Base-by-base conservation (phyloP, 306 rosid genomes). In the Cicer cuneatum region DNA sequence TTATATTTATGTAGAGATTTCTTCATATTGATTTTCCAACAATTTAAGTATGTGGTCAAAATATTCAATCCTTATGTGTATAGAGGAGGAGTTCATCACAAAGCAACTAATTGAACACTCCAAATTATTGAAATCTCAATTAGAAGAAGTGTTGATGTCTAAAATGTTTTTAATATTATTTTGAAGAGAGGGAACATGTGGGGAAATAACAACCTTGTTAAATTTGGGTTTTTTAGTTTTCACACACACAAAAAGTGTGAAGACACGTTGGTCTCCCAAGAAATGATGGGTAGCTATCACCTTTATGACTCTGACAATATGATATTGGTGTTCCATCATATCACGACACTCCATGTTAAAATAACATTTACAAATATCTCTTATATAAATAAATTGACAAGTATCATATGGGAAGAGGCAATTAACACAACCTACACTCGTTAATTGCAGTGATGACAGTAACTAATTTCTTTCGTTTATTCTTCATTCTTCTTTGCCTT, bases 301-400 rank as follows among this genome's bases (percentile, higher is more conserved):
- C 87, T 80, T 90, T 88, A 85, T 75, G 80, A 85, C 87, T 79
- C 83, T 80, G 66, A 8, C 52, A 72, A 40, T 60, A 38, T 48
- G 8, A 21, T 42, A 63, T 48, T 78, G 42, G 60, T 57, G 68
- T 66, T n/a, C 77, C 79, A 62, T 39, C 69, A 57, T 19, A 54
- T 53, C 51, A 29, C 33, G 18, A 11, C 52, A 51, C 58, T 58
- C 47, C 72, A 76, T 74, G 56, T 49, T 78, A 61, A 70, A 69
- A 11, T 43, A 10, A 72, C 29, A 38, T 69, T 80, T 11, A 38
- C 33, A 63, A 73, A 77, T 35, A 56, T 66, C 82, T 70, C 33
- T 29, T 29, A 29, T 29, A 29, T 90, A 90, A 82, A 89, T 91
- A 91, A 84, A 89, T 89, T 83, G 82, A 79, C 77, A 49, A 13